Conservation (phyloP, 1,284 basidiomycete genomes). For the Mycena citricolor region DNA sequence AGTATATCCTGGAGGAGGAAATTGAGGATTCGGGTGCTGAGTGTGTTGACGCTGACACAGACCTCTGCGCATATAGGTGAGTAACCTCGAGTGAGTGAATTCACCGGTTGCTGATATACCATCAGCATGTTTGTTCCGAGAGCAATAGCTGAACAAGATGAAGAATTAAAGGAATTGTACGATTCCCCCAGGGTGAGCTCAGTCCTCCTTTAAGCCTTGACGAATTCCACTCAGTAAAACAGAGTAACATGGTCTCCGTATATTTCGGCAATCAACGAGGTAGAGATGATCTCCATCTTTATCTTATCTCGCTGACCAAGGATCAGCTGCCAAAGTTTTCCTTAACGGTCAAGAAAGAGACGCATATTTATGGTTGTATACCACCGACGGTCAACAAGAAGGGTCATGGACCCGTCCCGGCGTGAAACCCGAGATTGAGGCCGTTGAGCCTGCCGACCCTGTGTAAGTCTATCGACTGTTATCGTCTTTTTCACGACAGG, state of each 20-base stretch:
- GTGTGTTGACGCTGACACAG: constrained; percentile 10
- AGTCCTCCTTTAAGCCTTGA: neutral
- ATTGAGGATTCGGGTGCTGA: neutral
- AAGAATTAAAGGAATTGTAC: constrained; percentile 7
- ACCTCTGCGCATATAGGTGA: constrained; percentile 3
- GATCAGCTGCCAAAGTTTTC: constrained; percentile 4
- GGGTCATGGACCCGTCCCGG: constrained; percentile 11
- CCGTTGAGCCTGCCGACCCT: constrained; percentile 9
- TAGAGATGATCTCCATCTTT: too few relatives aligned
- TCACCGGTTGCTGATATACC: neutral
- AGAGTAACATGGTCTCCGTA: constrained; percentile 14
- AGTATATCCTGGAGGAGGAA: constrained; percentile 2
- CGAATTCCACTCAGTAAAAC: neutral
- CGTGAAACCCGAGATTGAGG: neutral
- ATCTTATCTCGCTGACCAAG: neutral
- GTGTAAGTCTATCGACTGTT: neutral
- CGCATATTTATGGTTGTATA: constrained; percentile 16
- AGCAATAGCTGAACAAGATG: constrained; percentile 1
- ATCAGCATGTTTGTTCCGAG: constrained; percentile 14
- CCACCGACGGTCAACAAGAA: constrained; percentile 12
- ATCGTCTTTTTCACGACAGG: too few relatives aligned
- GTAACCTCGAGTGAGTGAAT: neutral
- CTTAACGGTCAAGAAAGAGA: constrained; percentile 12
- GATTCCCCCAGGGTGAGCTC: constrained; percentile 10
- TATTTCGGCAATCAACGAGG: constrained; percentile 16